These are phyloP conservation scores for Botrytis fabae DNA, from an alignment of 2,329 filamentous ascomycete genomes.

Conservation along the genomic window DNA sequence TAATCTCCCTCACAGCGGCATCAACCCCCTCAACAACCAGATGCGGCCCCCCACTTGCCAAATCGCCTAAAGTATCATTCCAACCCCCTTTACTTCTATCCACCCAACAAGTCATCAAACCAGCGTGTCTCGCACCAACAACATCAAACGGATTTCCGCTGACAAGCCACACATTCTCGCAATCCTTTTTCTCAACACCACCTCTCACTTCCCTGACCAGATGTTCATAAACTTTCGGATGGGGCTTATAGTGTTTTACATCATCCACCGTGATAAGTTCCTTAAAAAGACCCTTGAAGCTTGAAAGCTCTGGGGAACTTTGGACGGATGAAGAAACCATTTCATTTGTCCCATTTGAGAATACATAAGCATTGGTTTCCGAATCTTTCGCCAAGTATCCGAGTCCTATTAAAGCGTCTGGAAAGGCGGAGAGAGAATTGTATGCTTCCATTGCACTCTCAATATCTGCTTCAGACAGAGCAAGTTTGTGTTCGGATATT, in stretches of 20 bases:
- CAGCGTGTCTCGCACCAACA: constrained; percentile 60
- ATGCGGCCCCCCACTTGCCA: constrained; percentile 50
- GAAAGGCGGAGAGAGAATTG: constrained; percentile 62
- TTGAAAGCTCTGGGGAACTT: constrained; percentile 55
- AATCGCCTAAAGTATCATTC: constrained; percentile 60
- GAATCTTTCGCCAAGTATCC: constrained; percentile 45
- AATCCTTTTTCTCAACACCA: constrained; percentile 41
- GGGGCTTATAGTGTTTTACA: constrained; percentile 63
- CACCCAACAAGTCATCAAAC: constrained; percentile 66
- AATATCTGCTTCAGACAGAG: constrained; percentile 48
- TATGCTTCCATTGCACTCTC: constrained; percentile 62
- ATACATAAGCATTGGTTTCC: constrained; percentile 55
- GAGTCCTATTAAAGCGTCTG: constrained; percentile 60
- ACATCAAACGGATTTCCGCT: constrained; percentile 74
- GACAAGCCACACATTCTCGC: constrained; percentile 64
- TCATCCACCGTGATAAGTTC: constrained; percentile 63
- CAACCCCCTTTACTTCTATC: constrained; percentile 59
- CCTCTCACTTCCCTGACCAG: constrained; percentile 35
- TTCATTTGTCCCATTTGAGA: constrained; percentile 66
- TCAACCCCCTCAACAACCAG: constrained; percentile 57
- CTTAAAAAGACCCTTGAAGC: constrained; percentile 49
- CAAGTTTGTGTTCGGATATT: constrained; percentile 55
- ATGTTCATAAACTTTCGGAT: constrained; percentile 60
- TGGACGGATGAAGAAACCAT: constrained; percentile 64
- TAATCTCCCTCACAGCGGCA: constrained; percentile 51